A percentile compares a stretch with the other conserved stretches of the same genome.
phyloP scores from a whole-genome alignment of 2,329 filamentous ascomycete genomes.

The Esteya vermicola region DNA sequence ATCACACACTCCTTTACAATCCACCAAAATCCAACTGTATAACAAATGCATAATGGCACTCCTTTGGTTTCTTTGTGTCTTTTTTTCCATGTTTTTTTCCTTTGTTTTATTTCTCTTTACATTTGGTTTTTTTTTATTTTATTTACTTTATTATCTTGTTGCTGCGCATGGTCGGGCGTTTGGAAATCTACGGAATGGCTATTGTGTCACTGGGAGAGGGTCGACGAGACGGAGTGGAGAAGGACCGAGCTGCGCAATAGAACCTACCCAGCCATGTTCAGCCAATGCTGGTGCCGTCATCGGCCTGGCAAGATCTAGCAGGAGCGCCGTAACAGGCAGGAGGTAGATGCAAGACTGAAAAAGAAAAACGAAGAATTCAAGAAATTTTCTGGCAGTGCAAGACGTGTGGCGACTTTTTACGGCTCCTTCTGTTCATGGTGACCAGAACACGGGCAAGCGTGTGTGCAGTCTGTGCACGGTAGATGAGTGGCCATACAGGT shows the following conservation, averaged over 20 bases:
- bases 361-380: not conserved
- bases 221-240: not conserved
- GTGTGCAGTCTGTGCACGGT: too few species aligned
- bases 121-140: not conserved
- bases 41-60: slow-evolving; percentile 1
- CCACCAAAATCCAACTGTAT: not conserved
- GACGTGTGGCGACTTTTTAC: too few species aligned
- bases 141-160: slow-evolving; percentile 2
- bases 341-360: not conserved
- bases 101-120: not conserved
- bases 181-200: slow-evolving; percentile 3
- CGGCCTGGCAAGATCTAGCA: not conserved
- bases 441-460: too few species aligned
- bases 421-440: too few species aligned
- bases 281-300: not conserved
- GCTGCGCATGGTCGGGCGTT: slow-evolving; percentile 9
- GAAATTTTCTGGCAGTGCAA: too few species aligned
- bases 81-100: not conserved
- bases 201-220: slow-evolving; percentile 2
- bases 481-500: too few species aligned
- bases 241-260: not conserved
- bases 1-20: not conserved
- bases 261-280: not conserved
- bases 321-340: not conserved
- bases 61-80: not conserved